Base-by-base conservation (phyloP, 768 basidiomycete genomes). In the Suillus clintonianus region DNA sequence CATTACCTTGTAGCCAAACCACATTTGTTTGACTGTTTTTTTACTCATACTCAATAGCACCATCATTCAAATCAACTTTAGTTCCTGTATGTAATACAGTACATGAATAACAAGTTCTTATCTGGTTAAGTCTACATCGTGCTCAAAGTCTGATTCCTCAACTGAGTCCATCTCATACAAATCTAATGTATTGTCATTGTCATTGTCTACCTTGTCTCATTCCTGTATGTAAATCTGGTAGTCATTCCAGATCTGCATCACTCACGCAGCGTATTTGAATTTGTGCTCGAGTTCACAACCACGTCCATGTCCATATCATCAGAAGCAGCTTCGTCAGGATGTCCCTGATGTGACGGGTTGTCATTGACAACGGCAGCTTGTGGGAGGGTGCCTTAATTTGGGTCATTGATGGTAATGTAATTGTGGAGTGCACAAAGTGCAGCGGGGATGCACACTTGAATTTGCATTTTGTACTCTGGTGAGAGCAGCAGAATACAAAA, bases 361-460 rank as follows among this genome's bases (percentile, higher is more conserved):
- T 43, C 3, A 4, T 43, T 43, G 43, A 43, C 19, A 43, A 43
- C 19, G 19, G 42, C 17, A 43, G 42, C 42, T 19, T 43, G 42
- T 43, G 42, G 19, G 42, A 43, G 17, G 17, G 17, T 19, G 6
- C 42, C 42, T 43, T 43, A 17, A 4, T 43, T 43, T 43, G 24
- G 24, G 47, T 48, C 47, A 7, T 48, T 24, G 22, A 7, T 27
- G 7, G 24, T 5, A 14, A 48, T 48, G 6, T 24, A 48, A 27
- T 76, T 74, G 63, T 73, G 71, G 1, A 71, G 9, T 7, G 67
- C 70, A 43, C 65, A 68, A 4, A 73, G 60, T 1, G 67, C 72
- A 32, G 66, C 5, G 64, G 66, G 63, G 61, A 76, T 69, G 11
- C 48, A 13, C 5, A 71, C 64, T 60, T 77, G 75, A 14, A 67